Conservation (phyloP, 2,329 filamentous ascomycete genomes). For the Fusarium sulawesiense region DNA sequence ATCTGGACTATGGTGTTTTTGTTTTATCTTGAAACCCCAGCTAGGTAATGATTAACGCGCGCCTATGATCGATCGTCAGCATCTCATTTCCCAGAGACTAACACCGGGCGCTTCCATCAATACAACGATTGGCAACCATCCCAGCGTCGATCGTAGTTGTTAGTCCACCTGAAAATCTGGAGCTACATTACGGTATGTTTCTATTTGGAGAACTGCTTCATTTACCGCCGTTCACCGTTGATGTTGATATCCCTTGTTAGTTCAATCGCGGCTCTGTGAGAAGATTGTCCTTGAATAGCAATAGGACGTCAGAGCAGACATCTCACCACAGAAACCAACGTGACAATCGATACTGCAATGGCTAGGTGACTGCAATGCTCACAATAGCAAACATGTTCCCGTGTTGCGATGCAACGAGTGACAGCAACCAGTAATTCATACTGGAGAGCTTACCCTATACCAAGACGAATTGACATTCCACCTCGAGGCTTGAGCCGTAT, state of each 20-base stretch:
- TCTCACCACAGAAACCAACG: background rate
- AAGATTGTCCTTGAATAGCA: background rate
- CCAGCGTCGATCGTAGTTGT: constrained; percentile 21
- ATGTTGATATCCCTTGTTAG: background rate
- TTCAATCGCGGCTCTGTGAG: background rate
- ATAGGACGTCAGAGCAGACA: background rate
- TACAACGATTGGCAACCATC: constrained; percentile 11
- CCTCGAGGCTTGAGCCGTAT: background rate
- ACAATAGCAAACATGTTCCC: background rate
- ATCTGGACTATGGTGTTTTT: background rate
- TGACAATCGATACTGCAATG: background rate
- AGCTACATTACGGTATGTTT: background rate
- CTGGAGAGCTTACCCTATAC: background rate
- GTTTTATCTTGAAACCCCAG: background rate
- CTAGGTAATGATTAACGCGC: constrained; percentile 19
- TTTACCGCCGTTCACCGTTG: background rate
- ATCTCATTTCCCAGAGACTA: constrained; percentile 19
- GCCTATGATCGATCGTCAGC: constrained; percentile 2
- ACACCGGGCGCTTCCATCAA: constrained; percentile 5
- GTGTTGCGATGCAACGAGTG: background rate
- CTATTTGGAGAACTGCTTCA: background rate
- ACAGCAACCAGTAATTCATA: background rate
- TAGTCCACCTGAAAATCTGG: constrained; percentile 11
- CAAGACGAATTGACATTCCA: background rate
- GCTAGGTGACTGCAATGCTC: background rate